Evolutionary conservation across 2,329 filamentous ascomycete species (phyloP).

Genomic region (Incumbomyces delicatus): DNA sequence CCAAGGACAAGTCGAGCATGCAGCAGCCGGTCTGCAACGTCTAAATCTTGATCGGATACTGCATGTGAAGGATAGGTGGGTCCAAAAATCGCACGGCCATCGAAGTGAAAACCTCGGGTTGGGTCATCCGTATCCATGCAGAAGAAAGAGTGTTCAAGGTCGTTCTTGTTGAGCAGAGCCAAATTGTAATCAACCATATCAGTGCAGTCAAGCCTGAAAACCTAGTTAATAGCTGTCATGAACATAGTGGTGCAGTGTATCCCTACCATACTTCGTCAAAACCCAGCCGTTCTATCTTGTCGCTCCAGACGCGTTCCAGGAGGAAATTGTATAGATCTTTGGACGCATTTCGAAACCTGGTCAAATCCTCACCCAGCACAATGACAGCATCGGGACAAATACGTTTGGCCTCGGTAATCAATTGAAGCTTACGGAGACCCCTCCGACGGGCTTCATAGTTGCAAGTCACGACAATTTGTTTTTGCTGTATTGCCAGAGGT

Average conservation of each 20-base stretch:
- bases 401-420: constrained; percentile 69
- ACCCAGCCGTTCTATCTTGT: constrained; percentile 68
- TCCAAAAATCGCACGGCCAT: constrained; percentile 60
- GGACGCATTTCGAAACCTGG: constrained; percentile 74
- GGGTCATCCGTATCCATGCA: constrained; percentile 63
- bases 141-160: constrained; percentile 65
- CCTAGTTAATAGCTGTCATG: constrained; percentile 2
- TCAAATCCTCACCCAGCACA: constrained; percentile 76
- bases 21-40: constrained; percentile 26
- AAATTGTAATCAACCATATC: constrained; percentile 79
- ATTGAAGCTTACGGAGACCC: constrained; percentile 64
- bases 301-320: constrained; percentile 64
- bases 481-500: constrained; percentile 80
- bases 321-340: constrained; percentile 70
- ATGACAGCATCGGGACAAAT: constrained; percentile 77
- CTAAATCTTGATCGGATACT: constrained; percentile 4
- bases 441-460: constrained; percentile 80
- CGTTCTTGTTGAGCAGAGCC: constrained; percentile 56
- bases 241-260: constrained; percentile 4
- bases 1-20: constrained; percentile 60
- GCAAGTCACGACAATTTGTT: constrained; percentile 84
- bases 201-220: constrained; percentile 61
- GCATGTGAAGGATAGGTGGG: constrained; percentile 42
- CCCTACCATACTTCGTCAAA: constrained; percentile 76
- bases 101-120: constrained; percentile 68